Percentiles rank a stretch among this genome's conserved stretches.
Evolutionary conservation across 1,139 yeast species (phyloP).

Genomic region (Candida buenavistaensis): DNA sequence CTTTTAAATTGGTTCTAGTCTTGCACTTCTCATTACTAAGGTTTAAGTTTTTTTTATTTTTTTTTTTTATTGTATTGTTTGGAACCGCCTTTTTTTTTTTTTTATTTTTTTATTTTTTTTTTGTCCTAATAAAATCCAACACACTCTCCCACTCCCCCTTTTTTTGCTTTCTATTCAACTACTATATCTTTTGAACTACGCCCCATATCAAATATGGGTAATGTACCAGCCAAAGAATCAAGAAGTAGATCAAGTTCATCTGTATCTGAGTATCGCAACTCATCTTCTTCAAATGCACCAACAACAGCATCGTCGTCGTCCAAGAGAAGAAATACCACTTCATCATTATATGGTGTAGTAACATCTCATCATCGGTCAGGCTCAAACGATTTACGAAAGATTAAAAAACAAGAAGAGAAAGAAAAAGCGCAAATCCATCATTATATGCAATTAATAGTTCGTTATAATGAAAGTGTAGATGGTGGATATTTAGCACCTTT

Average conservation of each 20-base stretch:
- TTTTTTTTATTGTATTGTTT: too few relatives aligned
- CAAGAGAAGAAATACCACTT: conserved; percentile 13
- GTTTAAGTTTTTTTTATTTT: too few relatives aligned
- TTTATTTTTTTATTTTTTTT: too few relatives aligned
- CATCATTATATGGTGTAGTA: conserved; percentile 4
- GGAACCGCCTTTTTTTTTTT: too few relatives aligned
- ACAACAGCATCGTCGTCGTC: conserved; percentile 18
- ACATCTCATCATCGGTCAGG: conserved; percentile 11
- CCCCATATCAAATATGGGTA: conserved; percentile 52
- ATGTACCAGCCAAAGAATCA: conserved; percentile 58
- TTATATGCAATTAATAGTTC: conserved; percentile 56
- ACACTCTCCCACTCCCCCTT: too few relatives aligned
- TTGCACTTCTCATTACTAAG: too few relatives aligned
- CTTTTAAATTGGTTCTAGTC: too few relatives aligned
- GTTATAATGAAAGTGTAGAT: conserved; percentile 62
- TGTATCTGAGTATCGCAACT: conserved; percentile 12
- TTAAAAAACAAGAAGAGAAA: conserved; percentile 48
- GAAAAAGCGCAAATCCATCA: conserved; percentile 54
- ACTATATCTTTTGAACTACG: neutral
- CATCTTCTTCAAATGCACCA: conserved; percentile 9
- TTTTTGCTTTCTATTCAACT: too few relatives aligned
- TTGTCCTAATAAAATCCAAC: too few relatives aligned
- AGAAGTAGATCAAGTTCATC: conserved; percentile 26
- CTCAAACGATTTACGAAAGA: conserved; percentile 24
- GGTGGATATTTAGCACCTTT: conserved; percentile 85